Percentiles rank a stretch among this genome's conserved stretches.
Evolutionary conservation across 768 basidiomycete genomes (phyloP).

Genomic region (Albatrellus ellisii): DNA sequence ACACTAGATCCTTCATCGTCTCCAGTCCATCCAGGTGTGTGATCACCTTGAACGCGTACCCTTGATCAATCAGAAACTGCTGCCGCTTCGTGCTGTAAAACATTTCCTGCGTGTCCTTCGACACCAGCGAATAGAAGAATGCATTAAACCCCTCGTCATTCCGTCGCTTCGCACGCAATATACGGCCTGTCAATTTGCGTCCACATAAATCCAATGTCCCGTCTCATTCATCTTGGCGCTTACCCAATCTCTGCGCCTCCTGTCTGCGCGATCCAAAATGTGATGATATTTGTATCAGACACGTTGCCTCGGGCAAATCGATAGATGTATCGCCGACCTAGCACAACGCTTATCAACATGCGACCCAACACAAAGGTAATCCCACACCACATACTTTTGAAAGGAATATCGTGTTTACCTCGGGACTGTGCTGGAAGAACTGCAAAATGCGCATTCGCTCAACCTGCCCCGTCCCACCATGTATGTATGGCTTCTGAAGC

Average conservation of each 20-base stretch:
- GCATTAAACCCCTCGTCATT: constrained; percentile 99
- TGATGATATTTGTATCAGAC: constrained; percentile 97
- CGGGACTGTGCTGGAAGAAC: constrained; percentile 89
- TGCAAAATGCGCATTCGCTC: constrained; percentile 94
- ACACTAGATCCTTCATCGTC: constrained; percentile 77
- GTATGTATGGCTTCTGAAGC: constrained; percentile 88
- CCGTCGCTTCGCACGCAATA: constrained; percentile 89
- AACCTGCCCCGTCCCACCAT: constrained; percentile 88
- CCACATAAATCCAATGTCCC: neutral
- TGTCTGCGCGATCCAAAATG: constrained; percentile 98
- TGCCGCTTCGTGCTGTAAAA: constrained; percentile 98
- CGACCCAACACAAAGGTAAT: constrained; percentile 9
- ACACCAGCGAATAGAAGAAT: constrained; percentile 98
- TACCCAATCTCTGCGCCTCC: constrained; percentile 92
- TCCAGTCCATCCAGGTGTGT: constrained; percentile 93
- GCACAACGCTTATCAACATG: constrained; percentile 6
- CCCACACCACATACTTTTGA: constrained; percentile 52
- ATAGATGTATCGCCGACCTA: constrained; percentile 99
- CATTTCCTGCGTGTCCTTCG: constrained; percentile 99
- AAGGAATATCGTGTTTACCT: constrained; percentile 95
- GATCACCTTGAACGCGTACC: constrained; percentile 99
- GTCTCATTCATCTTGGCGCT: constrained; percentile 11
- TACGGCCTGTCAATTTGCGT: constrained; percentile 64
- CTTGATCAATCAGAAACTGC: constrained; percentile 97
- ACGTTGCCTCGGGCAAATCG: constrained; percentile 97